These are phyloP conservation scores for Dactylellina parvicollis DNA, from an alignment of 2,329 filamentous ascomycete genomes.

Conservation along the genomic window DNA sequence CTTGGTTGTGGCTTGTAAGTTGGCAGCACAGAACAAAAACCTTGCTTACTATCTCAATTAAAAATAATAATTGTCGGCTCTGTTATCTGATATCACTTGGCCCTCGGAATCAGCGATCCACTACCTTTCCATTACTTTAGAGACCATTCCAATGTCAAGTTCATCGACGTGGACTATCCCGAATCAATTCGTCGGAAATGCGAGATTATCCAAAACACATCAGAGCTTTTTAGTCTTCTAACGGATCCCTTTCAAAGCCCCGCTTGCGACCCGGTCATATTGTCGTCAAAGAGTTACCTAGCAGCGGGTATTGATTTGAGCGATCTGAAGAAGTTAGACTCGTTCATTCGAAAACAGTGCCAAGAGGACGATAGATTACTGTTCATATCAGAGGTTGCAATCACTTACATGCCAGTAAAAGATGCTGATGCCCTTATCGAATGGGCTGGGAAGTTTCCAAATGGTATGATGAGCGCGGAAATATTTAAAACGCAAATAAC, in stretches of 20 bases:
- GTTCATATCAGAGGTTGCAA: constrained; percentile 87
- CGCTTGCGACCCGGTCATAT: constrained; percentile 64
- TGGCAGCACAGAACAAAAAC: constrained; percentile 56
- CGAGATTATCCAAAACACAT: constrained; percentile 72
- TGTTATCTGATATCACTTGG: background rate
- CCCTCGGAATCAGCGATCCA: constrained; percentile 26
- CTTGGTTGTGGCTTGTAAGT: constrained; percentile 89
- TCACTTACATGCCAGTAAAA: constrained; percentile 64
- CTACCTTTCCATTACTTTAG: constrained; percentile 64
- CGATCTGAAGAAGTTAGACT: constrained; percentile 71
- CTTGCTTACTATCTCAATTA: background rate
- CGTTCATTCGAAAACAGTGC: constrained; percentile 66
- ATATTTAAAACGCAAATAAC: background rate
- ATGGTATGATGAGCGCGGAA: constrained; percentile 66
- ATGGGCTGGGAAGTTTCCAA: constrained; percentile 77
- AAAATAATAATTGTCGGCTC: background rate
- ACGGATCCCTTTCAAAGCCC: constrained; percentile 63
- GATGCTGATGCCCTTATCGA: constrained; percentile 71
- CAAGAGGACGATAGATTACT: constrained; percentile 72
- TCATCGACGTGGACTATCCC: constrained; percentile 84
- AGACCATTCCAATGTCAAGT: constrained; percentile 89
- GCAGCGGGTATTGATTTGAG: constrained; percentile 84
- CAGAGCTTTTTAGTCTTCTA: constrained; percentile 69
- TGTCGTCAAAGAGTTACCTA: constrained; percentile 76
- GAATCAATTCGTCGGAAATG: constrained; percentile 80